Conservation (phyloP, 805 yeast genomes). For the Wickerhamiella nectarea region DNA sequence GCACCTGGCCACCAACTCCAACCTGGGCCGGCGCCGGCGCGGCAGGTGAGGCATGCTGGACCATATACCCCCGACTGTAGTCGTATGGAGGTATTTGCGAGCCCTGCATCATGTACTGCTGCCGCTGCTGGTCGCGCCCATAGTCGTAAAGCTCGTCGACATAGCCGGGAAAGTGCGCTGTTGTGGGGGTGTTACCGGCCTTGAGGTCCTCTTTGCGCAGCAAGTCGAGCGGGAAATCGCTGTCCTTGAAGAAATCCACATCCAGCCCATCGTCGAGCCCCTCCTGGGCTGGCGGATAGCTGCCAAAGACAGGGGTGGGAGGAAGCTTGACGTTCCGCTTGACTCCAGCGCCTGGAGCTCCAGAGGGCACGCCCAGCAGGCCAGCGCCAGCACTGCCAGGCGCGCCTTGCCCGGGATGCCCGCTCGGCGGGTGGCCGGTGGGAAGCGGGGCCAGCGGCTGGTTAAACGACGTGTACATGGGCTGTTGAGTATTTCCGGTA, state of each 20-base stretch:
- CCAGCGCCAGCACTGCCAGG: no score
- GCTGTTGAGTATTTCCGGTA: neutral
- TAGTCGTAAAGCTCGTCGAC: constrained; percentile 9
- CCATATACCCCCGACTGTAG: constrained; percentile 12
- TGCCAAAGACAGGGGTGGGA: neutral
- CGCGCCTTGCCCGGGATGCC: no score
- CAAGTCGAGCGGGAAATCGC: constrained; percentile 11
- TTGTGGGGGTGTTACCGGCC: constrained; percentile 10
- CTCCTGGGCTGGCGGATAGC: neutral
- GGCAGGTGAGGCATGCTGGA: no score
- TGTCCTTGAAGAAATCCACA: constrained; percentile 7
- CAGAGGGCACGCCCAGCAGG: no score
- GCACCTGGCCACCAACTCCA: no score
- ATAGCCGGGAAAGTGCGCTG: constrained; percentile 4
- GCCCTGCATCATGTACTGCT: constrained; percentile 8
- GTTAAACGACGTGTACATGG: neutral
- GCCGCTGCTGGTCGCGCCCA: neutral
- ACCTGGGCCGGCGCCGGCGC: no score
- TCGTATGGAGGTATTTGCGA: constrained; percentile 13
- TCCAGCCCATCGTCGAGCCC: constrained; percentile 6
- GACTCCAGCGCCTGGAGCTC: no score
- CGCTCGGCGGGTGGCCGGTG: no score
- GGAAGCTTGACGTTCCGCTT: neutral
- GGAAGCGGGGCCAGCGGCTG: neutral
- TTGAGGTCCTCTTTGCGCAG: constrained; percentile 10